A percentile compares a stretch with the other conserved stretches of the same genome.
Conservation (phyloP, 2,329 filamentous ascomycete species). For the Penicillium hordei region DNA sequence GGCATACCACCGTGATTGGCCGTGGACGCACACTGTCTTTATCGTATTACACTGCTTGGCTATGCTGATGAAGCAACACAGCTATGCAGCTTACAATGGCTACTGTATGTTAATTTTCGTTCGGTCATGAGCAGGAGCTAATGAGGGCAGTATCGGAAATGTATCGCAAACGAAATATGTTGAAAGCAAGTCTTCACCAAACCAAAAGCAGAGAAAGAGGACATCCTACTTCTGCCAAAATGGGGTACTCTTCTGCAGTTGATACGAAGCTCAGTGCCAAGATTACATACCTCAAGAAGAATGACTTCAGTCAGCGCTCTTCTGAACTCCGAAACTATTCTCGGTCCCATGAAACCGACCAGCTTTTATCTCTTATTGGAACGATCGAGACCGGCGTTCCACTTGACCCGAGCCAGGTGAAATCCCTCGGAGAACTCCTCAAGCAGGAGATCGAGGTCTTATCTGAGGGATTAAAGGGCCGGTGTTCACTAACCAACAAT, state of each 20-base stretch:
- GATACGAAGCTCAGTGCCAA: slow-evolving; percentile 1
- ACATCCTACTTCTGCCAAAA: background rate
- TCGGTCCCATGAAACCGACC: slow-evolving; percentile 43
- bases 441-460: slow-evolving; percentile 66
- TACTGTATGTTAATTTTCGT: slow-evolving; percentile 47
- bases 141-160: slow-evolving; percentile 53
- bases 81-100: slow-evolving; percentile 75
- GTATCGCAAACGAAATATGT: slow-evolving; percentile 52
- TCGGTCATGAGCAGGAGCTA: background rate
- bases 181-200: slow-evolving; percentile 11
- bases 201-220: background rate
- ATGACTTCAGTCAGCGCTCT: slow-evolving; percentile 47
- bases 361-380: slow-evolving; percentile 61
- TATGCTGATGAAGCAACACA: slow-evolving; percentile 77
- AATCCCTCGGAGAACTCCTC: slow-evolving; percentile 64
- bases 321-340: slow-evolving; percentile 17
- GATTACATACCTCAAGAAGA: slow-evolving; percentile 7
- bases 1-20: slow-evolving; percentile 71
- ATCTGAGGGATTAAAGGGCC: slow-evolving; percentile 64
- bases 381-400: slow-evolving; percentile 62
- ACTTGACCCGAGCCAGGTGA: slow-evolving; percentile 56
- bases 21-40: slow-evolving; percentile 79
- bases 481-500: slow-evolving; percentile 51
- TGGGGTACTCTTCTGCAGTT: background rate
- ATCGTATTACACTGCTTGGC: slow-evolving; percentile 68